These are phyloP conservation scores for Nyssa sinensis DNA, from an alignment of 148 eudicot genomes.

Conservation along the genomic window DNA sequence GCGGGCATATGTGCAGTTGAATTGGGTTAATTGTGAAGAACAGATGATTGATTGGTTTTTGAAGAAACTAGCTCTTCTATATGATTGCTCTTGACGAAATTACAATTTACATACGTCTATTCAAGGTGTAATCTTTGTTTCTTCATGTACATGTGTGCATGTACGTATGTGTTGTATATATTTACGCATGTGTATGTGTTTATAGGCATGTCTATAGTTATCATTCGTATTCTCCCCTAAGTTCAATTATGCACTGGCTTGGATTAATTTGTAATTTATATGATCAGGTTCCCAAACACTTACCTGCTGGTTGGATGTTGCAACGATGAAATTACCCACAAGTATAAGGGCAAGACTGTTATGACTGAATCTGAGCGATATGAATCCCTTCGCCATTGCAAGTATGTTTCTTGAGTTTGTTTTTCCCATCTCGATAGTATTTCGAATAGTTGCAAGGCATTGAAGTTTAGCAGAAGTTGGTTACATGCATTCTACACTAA, in stretches of 20 bases:
- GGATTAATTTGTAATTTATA: background rate
- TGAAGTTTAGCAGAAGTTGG: background rate
- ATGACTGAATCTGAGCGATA: slow-evolving; percentile 67
- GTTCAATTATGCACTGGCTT: background rate
- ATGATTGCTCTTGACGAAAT: background rate
- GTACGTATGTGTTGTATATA: background rate
- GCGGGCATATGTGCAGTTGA: no score
- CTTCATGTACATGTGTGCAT: no score
- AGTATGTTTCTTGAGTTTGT: slow-evolving; percentile 28
- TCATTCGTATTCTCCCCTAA: no score
- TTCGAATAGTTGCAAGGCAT: background rate
- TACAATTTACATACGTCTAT: background rate
- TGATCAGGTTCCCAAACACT: slow-evolving; percentile 67
- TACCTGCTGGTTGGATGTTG: slow-evolving; percentile 78
- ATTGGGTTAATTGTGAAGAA: no score
- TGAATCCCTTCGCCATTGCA: slow-evolving; percentile 83
- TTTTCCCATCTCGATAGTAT: background rate
- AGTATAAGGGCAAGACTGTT: slow-evolving; percentile 72
- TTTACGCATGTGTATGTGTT: no score
- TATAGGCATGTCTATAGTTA: no score
- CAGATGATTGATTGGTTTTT: no score
- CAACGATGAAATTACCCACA: slow-evolving; percentile 62
- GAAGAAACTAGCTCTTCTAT: background rate
- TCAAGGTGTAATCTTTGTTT: background rate
- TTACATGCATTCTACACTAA: background rate